Conservation (phyloP, 2,329 filamentous ascomycete species). For the Hansfordia pulvinata region DNA sequence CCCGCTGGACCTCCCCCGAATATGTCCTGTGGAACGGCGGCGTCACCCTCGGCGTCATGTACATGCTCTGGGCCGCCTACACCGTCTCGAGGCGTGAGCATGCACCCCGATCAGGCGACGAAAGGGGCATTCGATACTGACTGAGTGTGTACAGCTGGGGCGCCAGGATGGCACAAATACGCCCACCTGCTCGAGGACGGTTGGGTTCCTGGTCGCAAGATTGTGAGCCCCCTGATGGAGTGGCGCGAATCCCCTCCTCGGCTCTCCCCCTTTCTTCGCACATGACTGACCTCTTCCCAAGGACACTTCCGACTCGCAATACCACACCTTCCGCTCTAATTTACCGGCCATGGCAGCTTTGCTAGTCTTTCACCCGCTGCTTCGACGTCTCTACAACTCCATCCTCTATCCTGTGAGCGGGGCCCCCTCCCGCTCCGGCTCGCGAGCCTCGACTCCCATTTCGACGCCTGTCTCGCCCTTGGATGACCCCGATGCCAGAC, state of each 20-base stretch:
- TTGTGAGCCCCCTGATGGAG: constrained; percentile 40
- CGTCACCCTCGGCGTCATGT: constrained; percentile 57
- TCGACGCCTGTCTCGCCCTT: constrained; percentile 15
- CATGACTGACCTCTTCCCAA: constrained; percentile 19
- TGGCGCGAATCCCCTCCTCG: neutral
- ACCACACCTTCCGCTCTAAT: constrained; percentile 72
- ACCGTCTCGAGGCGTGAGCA: constrained; percentile 66
- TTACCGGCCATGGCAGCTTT: constrained; percentile 68
- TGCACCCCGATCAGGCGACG: no score
- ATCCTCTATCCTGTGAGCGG: constrained; percentile 29
- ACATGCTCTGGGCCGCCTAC: constrained; percentile 86
- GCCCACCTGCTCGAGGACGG: constrained; percentile 59
- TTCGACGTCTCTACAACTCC: constrained; percentile 58
- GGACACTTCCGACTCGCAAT: constrained; percentile 87
- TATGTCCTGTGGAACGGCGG: constrained; percentile 65
- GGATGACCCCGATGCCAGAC: constrained; percentile 37
- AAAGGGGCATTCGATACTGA: no score
- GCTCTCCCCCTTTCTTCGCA: no score
- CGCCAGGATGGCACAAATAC: constrained; percentile 70
- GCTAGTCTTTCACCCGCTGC: constrained; percentile 63
- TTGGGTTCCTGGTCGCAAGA: constrained; percentile 86
- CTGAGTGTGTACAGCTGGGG: constrained; percentile 43
- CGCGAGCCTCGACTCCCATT: constrained; percentile 9
- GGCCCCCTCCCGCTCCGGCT: no score
- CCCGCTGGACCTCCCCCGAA: constrained; percentile 78